Evolutionary conservation across 257 asterid genomes (phyloP).

Genomic region (Solanum virginianum): DNA sequence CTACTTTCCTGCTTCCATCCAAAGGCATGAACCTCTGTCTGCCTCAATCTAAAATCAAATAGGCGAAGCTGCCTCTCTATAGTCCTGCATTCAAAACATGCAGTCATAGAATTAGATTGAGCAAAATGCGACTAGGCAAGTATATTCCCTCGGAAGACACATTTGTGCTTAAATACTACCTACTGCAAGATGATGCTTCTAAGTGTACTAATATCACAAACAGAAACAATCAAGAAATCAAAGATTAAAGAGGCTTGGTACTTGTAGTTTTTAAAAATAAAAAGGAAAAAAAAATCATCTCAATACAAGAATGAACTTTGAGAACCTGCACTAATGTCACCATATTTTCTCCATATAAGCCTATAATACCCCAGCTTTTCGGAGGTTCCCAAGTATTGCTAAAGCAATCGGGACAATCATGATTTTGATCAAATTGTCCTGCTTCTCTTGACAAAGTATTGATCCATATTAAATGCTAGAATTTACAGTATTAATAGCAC

Average conservation of each 20-base stretch:
- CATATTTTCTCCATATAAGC: background rate
- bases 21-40: slow-evolving; percentile 49
- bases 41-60: slow-evolving; percentile 58
- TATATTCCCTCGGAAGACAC: background rate
- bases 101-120: background rate
- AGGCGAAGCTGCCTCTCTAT: slow-evolving; percentile 68
- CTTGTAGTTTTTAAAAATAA: background rate
- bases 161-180: background rate
- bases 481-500: background rate
- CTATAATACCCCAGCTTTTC: background rate
- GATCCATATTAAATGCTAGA: background rate
- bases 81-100: slow-evolving; percentile 33
- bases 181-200: background rate
- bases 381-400: background rate
- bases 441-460: background rate
- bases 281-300: background rate
- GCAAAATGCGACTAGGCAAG: background rate
- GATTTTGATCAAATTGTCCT: background rate
- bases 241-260: background rate
- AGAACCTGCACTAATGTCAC: background rate
- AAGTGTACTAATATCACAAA: background rate
- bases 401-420: background rate
- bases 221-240: background rate
- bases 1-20: slow-evolving; percentile 95
- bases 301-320: background rate